Conservation (phyloP, 2,329 filamentous ascomycete species). For the Zymoseptoria crescenta region DNA sequence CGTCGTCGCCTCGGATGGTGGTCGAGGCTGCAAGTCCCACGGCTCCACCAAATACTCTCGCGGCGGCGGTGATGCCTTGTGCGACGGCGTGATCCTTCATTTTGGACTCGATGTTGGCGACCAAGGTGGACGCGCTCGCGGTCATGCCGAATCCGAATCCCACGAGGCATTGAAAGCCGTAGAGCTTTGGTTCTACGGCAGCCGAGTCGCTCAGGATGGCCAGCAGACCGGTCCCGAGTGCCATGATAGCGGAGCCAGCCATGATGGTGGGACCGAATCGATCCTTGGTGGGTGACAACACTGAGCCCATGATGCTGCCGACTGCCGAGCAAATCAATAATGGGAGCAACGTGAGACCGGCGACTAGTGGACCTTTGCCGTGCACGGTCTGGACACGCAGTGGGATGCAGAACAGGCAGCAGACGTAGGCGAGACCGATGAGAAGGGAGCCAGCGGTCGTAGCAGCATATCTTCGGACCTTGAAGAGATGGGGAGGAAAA, state of each 20-base stretch:
- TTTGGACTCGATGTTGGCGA: slow-evolving; percentile 2
- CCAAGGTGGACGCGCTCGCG: slow-evolving; percentile 2
- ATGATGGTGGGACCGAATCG: slow-evolving; percentile 7
- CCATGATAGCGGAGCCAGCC: slow-evolving; percentile 7
- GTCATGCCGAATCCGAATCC: slow-evolving; percentile 17
- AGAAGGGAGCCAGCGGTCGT: slow-evolving; percentile 5
- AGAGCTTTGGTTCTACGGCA: slow-evolving; percentile 1
- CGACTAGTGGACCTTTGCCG: slow-evolving; percentile 11
- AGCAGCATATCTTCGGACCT: slow-evolving; percentile 1
- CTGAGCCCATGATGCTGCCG: slow-evolving; percentile 10
- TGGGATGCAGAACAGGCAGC: slow-evolving; percentile 17
- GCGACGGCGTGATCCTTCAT: slow-evolving; percentile 5
- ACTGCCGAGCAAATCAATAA: slow-evolving; percentile 13
- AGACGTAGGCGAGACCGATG: slow-evolving; percentile 17
- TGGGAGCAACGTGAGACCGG: slow-evolving; percentile 18
- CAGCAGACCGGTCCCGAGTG: slow-evolving; percentile 14
- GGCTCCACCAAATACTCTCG: slow-evolving; percentile 2
- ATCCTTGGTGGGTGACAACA: slow-evolving; percentile 6
- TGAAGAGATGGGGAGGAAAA: slow-evolving; percentile 2
- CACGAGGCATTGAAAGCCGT: slow-evolving; percentile 16
- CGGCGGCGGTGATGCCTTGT: slow-evolving; percentile 1
- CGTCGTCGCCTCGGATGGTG: neutral
- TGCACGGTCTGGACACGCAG: slow-evolving; percentile 19
- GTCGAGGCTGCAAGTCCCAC: slow-evolving; percentile 1
- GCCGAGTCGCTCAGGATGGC: slow-evolving; percentile 4